phyloP scores from a whole-genome alignment of 306 rosid species.

The Gillenia trifoliata region DNA sequence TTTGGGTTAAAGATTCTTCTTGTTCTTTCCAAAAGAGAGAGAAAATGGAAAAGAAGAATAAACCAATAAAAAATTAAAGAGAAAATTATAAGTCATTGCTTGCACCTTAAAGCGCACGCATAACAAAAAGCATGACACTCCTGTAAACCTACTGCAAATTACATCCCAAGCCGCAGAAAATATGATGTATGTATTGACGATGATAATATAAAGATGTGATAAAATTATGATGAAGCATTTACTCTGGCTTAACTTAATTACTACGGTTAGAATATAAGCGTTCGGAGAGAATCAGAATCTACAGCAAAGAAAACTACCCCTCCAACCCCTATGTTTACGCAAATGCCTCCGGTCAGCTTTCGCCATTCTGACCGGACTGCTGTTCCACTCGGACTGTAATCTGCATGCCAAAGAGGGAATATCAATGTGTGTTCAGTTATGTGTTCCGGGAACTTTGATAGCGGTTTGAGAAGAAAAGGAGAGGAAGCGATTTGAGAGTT shows the following conservation, averaged over 20 bases:
- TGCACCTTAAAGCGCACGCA: constrained; percentile 4
- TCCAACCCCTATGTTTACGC: constrained; percentile 63
- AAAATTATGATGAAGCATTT: neutral
- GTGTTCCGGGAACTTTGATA: neutral
- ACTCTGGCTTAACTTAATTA: constrained; percentile 23
- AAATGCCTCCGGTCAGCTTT: constrained; percentile 52
- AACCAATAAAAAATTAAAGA: neutral
- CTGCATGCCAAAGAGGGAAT: constrained; percentile 39
- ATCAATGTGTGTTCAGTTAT: neutral
- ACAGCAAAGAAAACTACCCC: constrained; percentile 72
- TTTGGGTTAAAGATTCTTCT: too few species aligned
- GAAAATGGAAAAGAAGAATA: neutral
- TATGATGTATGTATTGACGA: constrained; percentile 26
- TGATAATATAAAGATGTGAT: neutral
- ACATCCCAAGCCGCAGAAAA: constrained; percentile 15
- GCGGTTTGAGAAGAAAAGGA: neutral
- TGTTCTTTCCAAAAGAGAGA: neutral
- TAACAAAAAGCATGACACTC: constrained; percentile 8
- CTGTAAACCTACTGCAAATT: constrained; percentile 44
- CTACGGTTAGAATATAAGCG: constrained; percentile 23
- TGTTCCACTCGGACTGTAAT: constrained; percentile 71
- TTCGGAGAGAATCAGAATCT: constrained; percentile 50
- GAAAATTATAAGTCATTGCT: constrained; percentile 8
- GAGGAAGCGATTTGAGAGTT: neutral
- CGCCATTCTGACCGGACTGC: constrained; percentile 89